phyloP scores from a whole-genome alignment of 495 filamentous ascomycete genomes.

The Cryomyces minteri region DNA sequence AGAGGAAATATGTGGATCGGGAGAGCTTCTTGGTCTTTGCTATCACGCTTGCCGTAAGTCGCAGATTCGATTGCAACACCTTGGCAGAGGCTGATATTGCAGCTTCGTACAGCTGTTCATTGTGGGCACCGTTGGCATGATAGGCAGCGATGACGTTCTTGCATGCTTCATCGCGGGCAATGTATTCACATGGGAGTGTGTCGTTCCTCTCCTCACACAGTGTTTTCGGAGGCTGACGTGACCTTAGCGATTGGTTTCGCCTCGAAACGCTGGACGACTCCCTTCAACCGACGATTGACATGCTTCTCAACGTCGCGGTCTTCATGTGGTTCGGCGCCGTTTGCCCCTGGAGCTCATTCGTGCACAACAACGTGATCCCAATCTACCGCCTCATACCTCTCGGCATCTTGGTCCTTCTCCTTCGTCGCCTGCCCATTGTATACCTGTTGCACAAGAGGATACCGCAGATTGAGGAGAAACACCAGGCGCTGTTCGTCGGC shows the following conservation, averaged over 20 bases:
- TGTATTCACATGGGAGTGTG: constrained; percentile 64
- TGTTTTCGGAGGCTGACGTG: constrained; percentile 4
- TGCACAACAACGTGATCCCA: constrained; percentile 48
- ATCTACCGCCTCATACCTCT: constrained; percentile 61
- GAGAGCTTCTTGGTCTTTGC: constrained; percentile 86
- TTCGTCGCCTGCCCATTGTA: constrained; percentile 64
- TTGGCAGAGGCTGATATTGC: constrained; percentile 19
- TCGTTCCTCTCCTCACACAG: constrained; percentile 5
- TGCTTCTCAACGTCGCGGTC: constrained; percentile 66
- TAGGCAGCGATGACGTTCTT: constrained; percentile 82
- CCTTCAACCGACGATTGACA: constrained; percentile 78
- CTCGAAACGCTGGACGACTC: constrained; percentile 76
- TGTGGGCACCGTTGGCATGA: constrained; percentile 69
- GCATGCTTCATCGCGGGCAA: constrained; percentile 93
- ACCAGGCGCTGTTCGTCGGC: constrained; percentile 67
- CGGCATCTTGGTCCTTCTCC: constrained; percentile 61
- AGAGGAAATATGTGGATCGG: constrained; percentile 65
- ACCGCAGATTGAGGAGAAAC: constrained; percentile 54
- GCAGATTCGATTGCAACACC: constrained; percentile 4
- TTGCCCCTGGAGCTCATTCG: constrained; percentile 62
- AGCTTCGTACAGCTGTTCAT: constrained; percentile 43
- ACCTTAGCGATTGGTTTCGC: constrained; percentile 63
- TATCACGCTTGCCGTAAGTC: constrained; percentile 56
- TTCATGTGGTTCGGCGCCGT: constrained; percentile 89
- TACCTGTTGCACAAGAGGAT: constrained; percentile 57